Evolutionary conservation across 2,329 filamentous ascomycete genomes (phyloP).

Genomic region (Talaromyces sp.): DNA sequence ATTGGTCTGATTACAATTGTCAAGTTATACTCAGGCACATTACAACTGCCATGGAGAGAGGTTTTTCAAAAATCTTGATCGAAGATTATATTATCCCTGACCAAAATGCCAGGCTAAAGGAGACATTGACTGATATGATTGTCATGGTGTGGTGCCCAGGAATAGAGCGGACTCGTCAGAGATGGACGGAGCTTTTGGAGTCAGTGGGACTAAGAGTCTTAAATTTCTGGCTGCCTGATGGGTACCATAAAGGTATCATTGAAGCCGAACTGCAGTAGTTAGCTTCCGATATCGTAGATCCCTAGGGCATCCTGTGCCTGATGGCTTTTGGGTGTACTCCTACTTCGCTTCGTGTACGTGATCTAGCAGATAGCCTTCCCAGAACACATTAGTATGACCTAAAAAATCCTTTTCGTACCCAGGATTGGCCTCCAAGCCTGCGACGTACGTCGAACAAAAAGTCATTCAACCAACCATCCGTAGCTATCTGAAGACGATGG

Average conservation of each 20-base stretch:
- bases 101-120: constrained; percentile 25
- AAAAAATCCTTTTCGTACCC: background rate
- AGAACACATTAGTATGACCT: background rate
- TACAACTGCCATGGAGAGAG: constrained; percentile 30
- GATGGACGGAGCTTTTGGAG: constrained; percentile 8
- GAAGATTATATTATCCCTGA: constrained; percentile 44
- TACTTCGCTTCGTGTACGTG: background rate
- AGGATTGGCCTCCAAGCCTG: background rate
- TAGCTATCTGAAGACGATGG: background rate
- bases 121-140: constrained; percentile 26
- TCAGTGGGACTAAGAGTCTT: constrained; percentile 25
- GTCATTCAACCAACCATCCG: background rate
- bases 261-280: constrained; percentile 1
- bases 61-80: constrained; percentile 39
- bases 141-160: constrained; percentile 10
- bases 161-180: constrained; percentile 4
- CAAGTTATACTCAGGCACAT: constrained; percentile 25
- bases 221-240: constrained; percentile 23
- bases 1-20: constrained; percentile 23
- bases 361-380: background rate
- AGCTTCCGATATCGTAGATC: background rate
- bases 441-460: background rate
- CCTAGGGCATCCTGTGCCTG: background rate
- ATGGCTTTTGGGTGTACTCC: background rate
- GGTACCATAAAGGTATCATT: constrained; percentile 6